Percentiles rank a stretch among this genome's conserved stretches.
Conservation (phyloP, 169 alveolate genomes). For the Plasmodium vivax region DNA sequence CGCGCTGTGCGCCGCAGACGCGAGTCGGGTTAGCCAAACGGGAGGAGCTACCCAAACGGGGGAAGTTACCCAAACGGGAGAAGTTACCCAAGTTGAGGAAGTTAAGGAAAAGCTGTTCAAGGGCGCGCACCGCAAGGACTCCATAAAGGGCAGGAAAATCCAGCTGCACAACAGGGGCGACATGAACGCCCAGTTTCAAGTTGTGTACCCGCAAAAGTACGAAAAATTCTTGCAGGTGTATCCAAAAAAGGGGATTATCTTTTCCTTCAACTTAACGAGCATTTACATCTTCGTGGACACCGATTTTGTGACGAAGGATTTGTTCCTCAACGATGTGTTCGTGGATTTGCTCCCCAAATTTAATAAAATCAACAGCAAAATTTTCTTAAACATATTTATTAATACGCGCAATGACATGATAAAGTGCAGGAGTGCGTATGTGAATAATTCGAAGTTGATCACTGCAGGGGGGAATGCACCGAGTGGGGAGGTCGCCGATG, state of each 20-base stretch:
- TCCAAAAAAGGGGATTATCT: conserved; percentile 73
- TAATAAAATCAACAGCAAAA: conserved; percentile 47
- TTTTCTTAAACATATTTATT: conserved; percentile 39
- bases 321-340: conserved; percentile 38
- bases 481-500: neutral
- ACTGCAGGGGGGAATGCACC: neutral
- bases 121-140: conserved; percentile 1
- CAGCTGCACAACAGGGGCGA: conserved; percentile 67
- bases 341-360: conserved; percentile 65
- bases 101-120: conserved; percentile 45
- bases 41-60: neutral
- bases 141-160: conserved; percentile 29
- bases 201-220: conserved; percentile 35
- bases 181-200: conserved; percentile 67
- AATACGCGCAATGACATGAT: neutral
- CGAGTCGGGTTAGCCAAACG: neutral
- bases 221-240: conserved; percentile 34
- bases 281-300: conserved; percentile 62
- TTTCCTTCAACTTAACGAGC: conserved; percentile 38
- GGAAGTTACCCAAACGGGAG: neutral
- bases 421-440: conserved; percentile 2
- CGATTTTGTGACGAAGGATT: conserved; percentile 21
- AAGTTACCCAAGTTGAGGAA: conserved; percentile 14
- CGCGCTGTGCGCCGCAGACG: neutral
- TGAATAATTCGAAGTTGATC: neutral